Evolutionary conservation across 2,329 filamentous ascomycete species (phyloP).

Genomic region (Epichloe gansuensis): DNA sequence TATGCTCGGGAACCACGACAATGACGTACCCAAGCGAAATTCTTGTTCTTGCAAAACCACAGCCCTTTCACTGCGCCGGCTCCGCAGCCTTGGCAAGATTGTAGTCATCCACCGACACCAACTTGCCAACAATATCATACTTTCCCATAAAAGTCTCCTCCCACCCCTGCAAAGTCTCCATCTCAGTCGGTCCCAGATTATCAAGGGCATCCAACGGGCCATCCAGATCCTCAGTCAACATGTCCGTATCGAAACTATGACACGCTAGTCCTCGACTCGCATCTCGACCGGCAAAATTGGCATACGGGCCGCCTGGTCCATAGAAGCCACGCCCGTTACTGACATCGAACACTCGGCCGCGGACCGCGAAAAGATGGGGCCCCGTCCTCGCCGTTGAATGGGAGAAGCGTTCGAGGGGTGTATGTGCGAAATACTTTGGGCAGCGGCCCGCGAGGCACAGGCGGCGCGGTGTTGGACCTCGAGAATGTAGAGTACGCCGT

Average conservation of each 20-base stretch:
- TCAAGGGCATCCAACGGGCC: conserved; percentile 68
- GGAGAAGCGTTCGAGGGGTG: conserved; percentile 69
- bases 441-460: conserved; percentile 40
- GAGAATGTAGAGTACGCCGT: conserved; percentile 43
- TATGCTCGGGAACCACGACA: too few species aligned
- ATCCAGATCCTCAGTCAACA: conserved; percentile 85
- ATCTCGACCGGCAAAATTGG: conserved; percentile 91
- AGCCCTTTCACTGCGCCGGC: background rate
- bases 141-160: conserved; percentile 89
- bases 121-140: conserved; percentile 83
- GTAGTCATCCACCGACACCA: conserved; percentile 47
- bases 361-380: conserved; percentile 81
- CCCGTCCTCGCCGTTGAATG: conserved; percentile 67
- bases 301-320: conserved; percentile 86
- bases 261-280: conserved; percentile 78
- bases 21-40: too few species aligned
- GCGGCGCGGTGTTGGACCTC: conserved; percentile 33
- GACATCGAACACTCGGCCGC: conserved; percentile 86
- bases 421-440: conserved; percentile 55
- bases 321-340: conserved; percentile 83
- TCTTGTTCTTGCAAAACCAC: too few species aligned
- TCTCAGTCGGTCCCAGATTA: conserved; percentile 60
- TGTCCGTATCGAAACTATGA: conserved; percentile 87
- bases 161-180: conserved; percentile 80
- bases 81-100: conserved; percentile 8